phyloP scores from a whole-genome alignment of 2,329 filamentous ascomycete genomes.

The Verticillium albo-atrum region DNA sequence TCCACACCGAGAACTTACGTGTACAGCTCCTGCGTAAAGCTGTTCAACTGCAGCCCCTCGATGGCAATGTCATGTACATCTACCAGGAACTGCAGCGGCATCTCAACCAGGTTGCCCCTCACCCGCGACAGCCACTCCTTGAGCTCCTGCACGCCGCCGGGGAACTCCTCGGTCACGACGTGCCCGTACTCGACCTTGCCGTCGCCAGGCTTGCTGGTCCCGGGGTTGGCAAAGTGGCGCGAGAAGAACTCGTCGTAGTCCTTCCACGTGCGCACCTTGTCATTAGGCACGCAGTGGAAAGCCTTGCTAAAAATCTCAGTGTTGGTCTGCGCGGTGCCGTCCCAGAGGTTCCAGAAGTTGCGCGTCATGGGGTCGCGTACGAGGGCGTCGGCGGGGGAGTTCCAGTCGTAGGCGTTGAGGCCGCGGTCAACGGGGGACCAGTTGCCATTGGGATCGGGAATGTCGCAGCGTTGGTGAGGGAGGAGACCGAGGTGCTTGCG shows the following conservation, averaged over 20 bases:
- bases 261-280: constrained; percentile 65
- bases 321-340: constrained; percentile 66
- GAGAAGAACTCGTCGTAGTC: constrained; percentile 70
- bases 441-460: constrained; percentile 56
- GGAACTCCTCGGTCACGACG: constrained; percentile 76
- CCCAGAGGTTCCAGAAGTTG: constrained; percentile 70
- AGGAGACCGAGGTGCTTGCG: constrained; percentile 87
- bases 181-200: constrained; percentile 78
- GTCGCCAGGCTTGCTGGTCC: constrained; percentile 37
- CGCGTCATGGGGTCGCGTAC: constrained; percentile 71
- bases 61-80: constrained; percentile 81
- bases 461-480: constrained; percentile 65
- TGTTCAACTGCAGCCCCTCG: constrained; percentile 70
- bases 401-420: constrained; percentile 71
- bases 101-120: constrained; percentile 74
- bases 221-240: constrained; percentile 58
- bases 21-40: constrained; percentile 68
- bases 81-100: constrained; percentile 84
- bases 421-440: constrained; percentile 68
- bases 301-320: constrained; percentile 76
- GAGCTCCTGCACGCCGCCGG: constrained; percentile 66
- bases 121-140: constrained; percentile 65
- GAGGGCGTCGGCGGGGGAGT: constrained; percentile 58
- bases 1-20: constrained; percentile 35
- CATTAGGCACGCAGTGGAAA: constrained; percentile 75